Evolutionary conservation across 2,329 filamentous ascomycete species (phyloP), one percentile per base, ranked within the genome.

Genomic region (Nigrograna mackinnonii): DNA sequence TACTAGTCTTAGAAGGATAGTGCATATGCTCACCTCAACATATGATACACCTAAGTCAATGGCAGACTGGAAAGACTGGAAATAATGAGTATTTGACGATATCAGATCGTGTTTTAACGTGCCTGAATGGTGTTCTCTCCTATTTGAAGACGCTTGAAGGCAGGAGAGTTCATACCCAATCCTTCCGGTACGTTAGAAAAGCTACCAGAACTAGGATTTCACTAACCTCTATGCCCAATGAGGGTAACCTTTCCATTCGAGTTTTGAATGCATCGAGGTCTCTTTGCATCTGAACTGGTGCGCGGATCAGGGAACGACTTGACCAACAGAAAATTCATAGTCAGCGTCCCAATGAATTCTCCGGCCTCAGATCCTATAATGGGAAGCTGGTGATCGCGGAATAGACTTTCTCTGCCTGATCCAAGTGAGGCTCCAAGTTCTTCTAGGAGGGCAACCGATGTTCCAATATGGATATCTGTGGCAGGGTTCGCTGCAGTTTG

Each of bases 101-200:
- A 9, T 33, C 31, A 9, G 31, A 11, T 16, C 7, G 12, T 7
- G 13, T n/a, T 9, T 28, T n/a, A 28, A 28, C 24, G n/a, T 28
- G 24, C n/a, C 9, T 28, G 24, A n/a, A 41, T 36, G 6, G 64
- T 69, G 45, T 71, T 71, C 38, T 71, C 69, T 13, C 68, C 67
- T 14, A 71, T 47, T 39, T 71, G 68, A 35, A 71, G 60, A 41
- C 7, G 19, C n/a, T 16, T n/a, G 13, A 22, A 11, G 6, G 16
- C 6, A 14, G 24, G 12, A 40, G 33, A 34, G 9, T 33, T 40
- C 24, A 18, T 12, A 19, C 14, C 5, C 9, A 35, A 17, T 40
- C n/a, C n/a, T n/a, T n/a, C n/a, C n/a, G n/a, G n/a, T n/a, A n/a
- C n/a, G n/a, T n/a, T n/a, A n/a, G n/a, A n/a, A n/a, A n/a, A n/a